Base-by-base conservation (phyloP, 306 rosid species). In the Erythrophleum fordii region DNA sequence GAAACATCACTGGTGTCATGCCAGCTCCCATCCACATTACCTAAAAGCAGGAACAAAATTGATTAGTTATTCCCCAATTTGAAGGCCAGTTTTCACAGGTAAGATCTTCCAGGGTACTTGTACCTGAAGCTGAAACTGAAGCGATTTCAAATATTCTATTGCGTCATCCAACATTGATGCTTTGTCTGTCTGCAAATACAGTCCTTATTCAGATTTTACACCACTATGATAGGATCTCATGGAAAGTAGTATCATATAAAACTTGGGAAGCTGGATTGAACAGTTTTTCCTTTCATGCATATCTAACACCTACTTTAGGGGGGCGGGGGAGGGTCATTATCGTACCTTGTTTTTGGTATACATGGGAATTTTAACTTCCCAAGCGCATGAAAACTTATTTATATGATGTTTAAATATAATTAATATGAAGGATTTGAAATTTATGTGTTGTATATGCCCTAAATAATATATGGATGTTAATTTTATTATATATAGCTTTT, bases 121-220 rank as follows among this genome's bases (percentile, higher is more conserved):
- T 84, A 94, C 98, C 92, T 94, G 98, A 76, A 94, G 91, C 84
- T 92, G 98, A 62, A 94, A 77, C 85, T 94, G 96, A 82, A 94
- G 96, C 51, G 97, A 88, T 86, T 92, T 94, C 86, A 94, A 80
- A 90, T 94, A 94, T 53, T 92, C 96, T 16, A 92, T 90, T 51
- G 96, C 98, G 84, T 94, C 97, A 61, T 94, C 97, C 55, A 92
- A 79, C 96, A 94, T 87, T 1, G 97, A 94, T 48, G 98, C 98
- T 82, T 92, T 94, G 80, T 94, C 97, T 25, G 96, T 90, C 98
- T 94, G 92, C 86, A 86, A 70, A 75, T 59, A 59, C 56, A 76
- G 7, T 75, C 42, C 35, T 68, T 14, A 13, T 68, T 83, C 26
- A 59, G 55, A 41, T 82, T 26, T 52, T 51, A 62, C 25, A 58